Percentiles rank a stretch among this genome's conserved stretches.
Evolutionary conservation across 1,284 basidiomycete genomes (phyloP).

Genomic region (Fomitiporia mediterranea): DNA sequence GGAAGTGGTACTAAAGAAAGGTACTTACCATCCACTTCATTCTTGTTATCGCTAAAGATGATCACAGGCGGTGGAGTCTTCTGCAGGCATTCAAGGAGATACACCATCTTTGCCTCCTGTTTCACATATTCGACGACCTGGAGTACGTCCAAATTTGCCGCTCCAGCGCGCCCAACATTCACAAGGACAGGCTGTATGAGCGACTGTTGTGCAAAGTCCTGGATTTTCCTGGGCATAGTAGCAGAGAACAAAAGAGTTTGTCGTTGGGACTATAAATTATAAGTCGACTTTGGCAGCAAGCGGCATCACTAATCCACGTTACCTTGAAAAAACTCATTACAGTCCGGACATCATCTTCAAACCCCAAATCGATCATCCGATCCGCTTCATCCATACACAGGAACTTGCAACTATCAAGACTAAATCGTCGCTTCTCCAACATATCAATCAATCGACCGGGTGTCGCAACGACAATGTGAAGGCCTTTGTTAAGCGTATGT

Average conservation of each 20-base stretch:
- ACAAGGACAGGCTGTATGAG: constrained; percentile 91
- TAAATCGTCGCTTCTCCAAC: constrained; percentile 90
- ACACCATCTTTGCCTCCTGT: constrained; percentile 99
- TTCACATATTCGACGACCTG: constrained; percentile 99
- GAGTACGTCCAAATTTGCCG: constrained; percentile 94
- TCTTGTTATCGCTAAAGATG: constrained; percentile 98
- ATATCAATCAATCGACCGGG: constrained; percentile 96
- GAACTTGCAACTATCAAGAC: constrained; percentile 89
- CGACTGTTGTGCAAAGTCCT: constrained; percentile 96
- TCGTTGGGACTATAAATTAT: constrained; percentile 70
- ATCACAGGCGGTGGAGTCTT: constrained; percentile 99
- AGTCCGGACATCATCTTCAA: constrained; percentile 97
- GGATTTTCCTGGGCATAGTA: constrained; percentile 98
- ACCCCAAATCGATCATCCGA: constrained; percentile 98
- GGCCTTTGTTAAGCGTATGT: constrained; percentile 82
- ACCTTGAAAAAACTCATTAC: constrained; percentile 99
- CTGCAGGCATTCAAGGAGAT: constrained; percentile 94
- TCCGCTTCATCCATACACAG: constrained; percentile 99
- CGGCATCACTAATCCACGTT: too few relatives aligned
- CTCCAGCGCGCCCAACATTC: constrained; percentile 97
- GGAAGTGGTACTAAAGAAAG: background rate
- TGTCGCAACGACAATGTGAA: constrained; percentile 97
- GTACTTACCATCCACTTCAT: constrained; percentile 88
- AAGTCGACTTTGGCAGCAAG: background rate
- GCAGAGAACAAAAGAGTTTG: constrained; percentile 98